A percentile compares a stretch with the other conserved stretches of the same genome.
Evolutionary conservation across 202 grass and related monocot species (phyloP).

Genomic region (Schoenoplectus triqueter): DNA sequence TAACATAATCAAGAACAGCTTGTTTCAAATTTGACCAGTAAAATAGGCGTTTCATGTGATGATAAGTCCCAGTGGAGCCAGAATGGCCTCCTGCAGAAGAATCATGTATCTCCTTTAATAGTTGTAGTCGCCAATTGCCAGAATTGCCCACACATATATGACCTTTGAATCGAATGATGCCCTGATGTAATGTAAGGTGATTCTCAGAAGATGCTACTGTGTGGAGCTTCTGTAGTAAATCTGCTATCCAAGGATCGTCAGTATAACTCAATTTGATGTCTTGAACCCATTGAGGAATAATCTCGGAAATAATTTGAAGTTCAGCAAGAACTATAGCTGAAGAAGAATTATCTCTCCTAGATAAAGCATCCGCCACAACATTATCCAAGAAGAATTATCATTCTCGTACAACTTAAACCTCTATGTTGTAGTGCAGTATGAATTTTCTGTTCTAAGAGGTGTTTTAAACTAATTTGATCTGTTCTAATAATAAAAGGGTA

Average conservation of each 20-base stretch:
- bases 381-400: too few relatives aligned
- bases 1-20: not conserved
- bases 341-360: not conserved
- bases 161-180: not conserved
- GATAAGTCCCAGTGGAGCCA: not conserved
- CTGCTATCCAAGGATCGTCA: not conserved
- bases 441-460: not conserved
- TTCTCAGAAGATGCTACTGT: too few relatives aligned
- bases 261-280: not conserved
- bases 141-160: not conserved
- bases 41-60: not conserved
- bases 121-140: not conserved
- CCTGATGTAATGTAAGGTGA: not conserved
- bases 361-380: not conserved
- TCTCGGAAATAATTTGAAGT: not conserved
- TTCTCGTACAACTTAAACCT: too few relatives aligned
- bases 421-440: not conserved
- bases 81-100: not conserved
- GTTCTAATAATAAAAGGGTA: not conserved
- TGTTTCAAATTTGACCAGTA: not conserved
- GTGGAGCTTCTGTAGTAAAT: not conserved
- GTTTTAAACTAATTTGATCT: not conserved
- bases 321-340: too few relatives aligned
- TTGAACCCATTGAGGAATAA: not conserved
- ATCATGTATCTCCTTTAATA: not conserved